Conservation (phyloP, 129 eudicot species). For the Heracleum sosnowskyi region DNA sequence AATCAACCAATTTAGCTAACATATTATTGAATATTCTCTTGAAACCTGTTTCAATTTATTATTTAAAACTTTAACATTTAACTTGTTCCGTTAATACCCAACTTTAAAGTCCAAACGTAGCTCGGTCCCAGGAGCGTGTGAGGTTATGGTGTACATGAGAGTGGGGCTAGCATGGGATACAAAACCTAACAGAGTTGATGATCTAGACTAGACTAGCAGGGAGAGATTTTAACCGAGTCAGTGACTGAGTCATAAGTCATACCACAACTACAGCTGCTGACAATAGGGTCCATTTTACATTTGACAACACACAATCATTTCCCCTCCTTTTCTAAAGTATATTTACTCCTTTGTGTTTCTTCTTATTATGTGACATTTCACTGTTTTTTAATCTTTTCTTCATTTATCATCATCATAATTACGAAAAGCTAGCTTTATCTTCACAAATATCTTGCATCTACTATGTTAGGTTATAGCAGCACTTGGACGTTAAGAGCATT, state of each 20-base stretch:
- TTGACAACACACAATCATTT: slow-evolving; percentile 7
- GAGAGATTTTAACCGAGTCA: slow-evolving; percentile 5
- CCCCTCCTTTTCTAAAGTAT: neutral
- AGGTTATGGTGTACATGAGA: neutral
- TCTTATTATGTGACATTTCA: neutral
- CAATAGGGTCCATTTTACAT: neutral
- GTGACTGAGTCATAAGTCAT: neutral
- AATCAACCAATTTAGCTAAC: no score
- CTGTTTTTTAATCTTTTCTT: neutral
- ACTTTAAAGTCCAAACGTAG: no score
- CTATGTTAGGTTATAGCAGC: no score
- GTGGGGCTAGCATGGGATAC: neutral
- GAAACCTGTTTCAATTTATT: no score
- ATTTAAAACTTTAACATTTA: no score
- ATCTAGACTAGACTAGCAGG: neutral
- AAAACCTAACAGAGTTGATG: neutral
- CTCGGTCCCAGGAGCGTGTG: neutral
- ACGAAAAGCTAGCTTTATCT: no score
- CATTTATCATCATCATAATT: neutral
- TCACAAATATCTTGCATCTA: no score
- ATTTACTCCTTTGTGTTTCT: neutral
- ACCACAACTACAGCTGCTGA: neutral
- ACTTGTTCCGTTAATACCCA: no score
- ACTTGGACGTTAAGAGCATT: no score
- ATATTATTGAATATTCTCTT: no score